These are phyloP conservation scores for Ophiocordyceps camponoti-floridani DNA, from an alignment of 2,329 filamentous ascomycete genomes.

Conservation along the genomic window DNA sequence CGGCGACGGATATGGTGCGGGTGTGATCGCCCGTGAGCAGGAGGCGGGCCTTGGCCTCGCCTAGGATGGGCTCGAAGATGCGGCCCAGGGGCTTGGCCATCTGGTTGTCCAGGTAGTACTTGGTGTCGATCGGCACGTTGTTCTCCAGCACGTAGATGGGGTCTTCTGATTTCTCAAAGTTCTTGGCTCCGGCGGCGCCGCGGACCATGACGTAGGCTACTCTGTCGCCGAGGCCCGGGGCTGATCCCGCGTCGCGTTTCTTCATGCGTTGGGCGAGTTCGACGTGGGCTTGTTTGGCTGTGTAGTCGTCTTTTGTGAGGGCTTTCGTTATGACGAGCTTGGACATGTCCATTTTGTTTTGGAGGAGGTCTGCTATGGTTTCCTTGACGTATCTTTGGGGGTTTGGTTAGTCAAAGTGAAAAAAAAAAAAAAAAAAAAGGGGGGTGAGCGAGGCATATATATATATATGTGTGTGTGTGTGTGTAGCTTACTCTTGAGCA, in stretches of 20 bases:
- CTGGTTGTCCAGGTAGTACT: constrained; percentile 97
- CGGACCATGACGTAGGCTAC: constrained; percentile 98
- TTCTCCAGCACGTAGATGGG: constrained; percentile 94
- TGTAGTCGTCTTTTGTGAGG: constrained; percentile 76
- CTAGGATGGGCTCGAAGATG: constrained; percentile 95
- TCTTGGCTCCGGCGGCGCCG: constrained; percentile 73
- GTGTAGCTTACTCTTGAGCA: constrained; percentile 65
- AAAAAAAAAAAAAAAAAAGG: neutral
- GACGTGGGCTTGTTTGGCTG: constrained; percentile 85
- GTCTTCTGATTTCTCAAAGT: constrained; percentile 94
- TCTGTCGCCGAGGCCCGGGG: constrained; percentile 80
- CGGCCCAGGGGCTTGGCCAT: constrained; percentile 83
- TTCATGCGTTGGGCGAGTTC: constrained; percentile 92
- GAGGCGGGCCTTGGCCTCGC: constrained; percentile 75
- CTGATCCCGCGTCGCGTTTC: constrained; percentile 89
- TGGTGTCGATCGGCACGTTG: constrained; percentile 94
- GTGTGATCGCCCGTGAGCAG: constrained; percentile 88
- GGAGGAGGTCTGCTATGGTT: constrained; percentile 82
- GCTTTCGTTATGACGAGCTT: constrained; percentile 99
- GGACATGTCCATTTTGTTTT: constrained; percentile 98
- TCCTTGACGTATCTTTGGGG: constrained; percentile 72
- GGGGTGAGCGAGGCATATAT: no score
- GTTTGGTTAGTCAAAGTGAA: constrained; percentile 11
- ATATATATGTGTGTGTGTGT: no score
- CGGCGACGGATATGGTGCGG: constrained; percentile 81